Conservation (phyloP, 208 protist species). For the Leishmania major region DNA sequence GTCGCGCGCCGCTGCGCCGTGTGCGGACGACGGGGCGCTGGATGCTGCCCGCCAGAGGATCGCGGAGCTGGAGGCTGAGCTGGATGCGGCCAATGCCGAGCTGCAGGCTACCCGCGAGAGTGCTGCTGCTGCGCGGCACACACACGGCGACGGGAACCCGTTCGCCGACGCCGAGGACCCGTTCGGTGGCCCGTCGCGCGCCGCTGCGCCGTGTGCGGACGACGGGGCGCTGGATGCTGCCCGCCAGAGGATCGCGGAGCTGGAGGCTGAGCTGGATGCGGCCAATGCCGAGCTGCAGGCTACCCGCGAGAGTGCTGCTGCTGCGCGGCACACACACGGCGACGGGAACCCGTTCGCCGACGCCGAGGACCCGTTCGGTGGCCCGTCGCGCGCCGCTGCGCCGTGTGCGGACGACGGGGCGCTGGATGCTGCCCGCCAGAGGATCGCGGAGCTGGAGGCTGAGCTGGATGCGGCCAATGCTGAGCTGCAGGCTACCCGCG, state of each 20-base stretch:
- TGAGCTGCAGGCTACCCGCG: conserved; percentile 8
- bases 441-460: conserved; percentile 26
- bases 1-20: too few relatives aligned
- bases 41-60: too few relatives aligned
- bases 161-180: conserved; percentile 23
- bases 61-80: too few relatives aligned
- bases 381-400: neutral
- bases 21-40: too few relatives aligned
- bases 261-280: conserved; percentile 12
- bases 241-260: conserved; percentile 18
- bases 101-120: neutral
- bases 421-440: conserved; percentile 20
- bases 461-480: neutral
- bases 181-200: neutral
- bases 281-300: conserved; percentile 8
- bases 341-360: conserved; percentile 24
- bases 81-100: conserved; percentile 1
- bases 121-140: neutral
- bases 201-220: neutral
- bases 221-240: conserved; percentile 16
- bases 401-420: neutral
- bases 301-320: neutral
- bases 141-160: conserved; percentile 8
- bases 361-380: conserved; percentile 20
- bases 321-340: neutral